These are phyloP conservation scores for Chalara sp. DNA, from an alignment of 2,329 filamentous ascomycete species.

Conservation along the genomic window DNA sequence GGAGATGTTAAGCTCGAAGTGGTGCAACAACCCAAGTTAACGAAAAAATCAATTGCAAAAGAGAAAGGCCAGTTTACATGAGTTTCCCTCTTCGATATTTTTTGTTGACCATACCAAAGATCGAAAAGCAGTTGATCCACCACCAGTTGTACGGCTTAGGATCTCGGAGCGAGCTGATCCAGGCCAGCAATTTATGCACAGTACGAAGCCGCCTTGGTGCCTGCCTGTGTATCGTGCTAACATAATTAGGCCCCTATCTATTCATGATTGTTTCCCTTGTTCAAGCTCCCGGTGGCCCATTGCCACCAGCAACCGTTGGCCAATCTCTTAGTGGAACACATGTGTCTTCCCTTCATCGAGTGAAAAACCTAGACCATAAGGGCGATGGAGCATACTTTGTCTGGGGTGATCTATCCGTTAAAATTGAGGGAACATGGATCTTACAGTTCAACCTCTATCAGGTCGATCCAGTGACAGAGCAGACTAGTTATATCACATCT, in stretches of 20 bases:
- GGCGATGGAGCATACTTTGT: conserved; percentile 77
- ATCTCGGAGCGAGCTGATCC: conserved; percentile 40
- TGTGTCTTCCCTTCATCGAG: conserved; percentile 73
- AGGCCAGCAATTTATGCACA: conserved; percentile 44
- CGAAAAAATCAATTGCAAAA: conserved; percentile 63
- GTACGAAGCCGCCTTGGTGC: conserved; percentile 35
- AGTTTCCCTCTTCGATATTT: conserved; percentile 1
- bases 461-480: conserved; percentile 39
- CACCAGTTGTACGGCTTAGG: conserved; percentile 71
- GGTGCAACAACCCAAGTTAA: conserved; percentile 61
- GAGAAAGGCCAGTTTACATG: conserved; percentile 55
- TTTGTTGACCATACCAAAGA: conserved; percentile 38
- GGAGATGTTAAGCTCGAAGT: conserved; percentile 50
- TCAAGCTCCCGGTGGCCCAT: conserved; percentile 35
- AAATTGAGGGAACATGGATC: conserved; percentile 63
- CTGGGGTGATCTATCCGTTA: conserved; percentile 82
- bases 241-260: conserved; percentile 37
- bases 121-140: conserved; percentile 82
- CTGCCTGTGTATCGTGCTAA: conserved; percentile 5
- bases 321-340: conserved; percentile 63
- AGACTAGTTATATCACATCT: conserved; percentile 20
- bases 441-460: conserved; percentile 76
- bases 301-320: conserved; percentile 29
- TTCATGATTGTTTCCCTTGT: conserved; percentile 41
- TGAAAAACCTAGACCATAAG: conserved; percentile 71